Conservation (phyloP, 208 protist species). For the Wallacemonas sp. region DNA sequence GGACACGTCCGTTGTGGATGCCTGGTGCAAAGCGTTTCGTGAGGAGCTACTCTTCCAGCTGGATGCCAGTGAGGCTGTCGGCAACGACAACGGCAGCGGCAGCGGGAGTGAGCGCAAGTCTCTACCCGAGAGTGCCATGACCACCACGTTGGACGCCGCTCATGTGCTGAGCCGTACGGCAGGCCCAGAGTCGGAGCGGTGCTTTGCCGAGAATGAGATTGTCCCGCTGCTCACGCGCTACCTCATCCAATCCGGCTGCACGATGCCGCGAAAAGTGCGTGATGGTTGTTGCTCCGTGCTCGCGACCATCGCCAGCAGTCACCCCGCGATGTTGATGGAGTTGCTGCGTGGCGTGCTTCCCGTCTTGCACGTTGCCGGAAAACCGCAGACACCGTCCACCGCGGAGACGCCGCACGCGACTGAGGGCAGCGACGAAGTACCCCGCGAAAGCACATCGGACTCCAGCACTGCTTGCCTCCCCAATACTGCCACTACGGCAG, state of each 20-base stretch:
- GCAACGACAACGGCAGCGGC: not conserved
- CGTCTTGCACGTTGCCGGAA: not conserved
- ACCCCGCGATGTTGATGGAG: conserved; percentile 27
- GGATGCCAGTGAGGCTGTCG: not conserved
- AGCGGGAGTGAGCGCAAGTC: conserved; percentile 18
- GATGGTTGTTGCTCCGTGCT: conserved; percentile 27
- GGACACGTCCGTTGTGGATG: conserved; percentile 23
- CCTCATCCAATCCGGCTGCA: conserved; percentile 14
- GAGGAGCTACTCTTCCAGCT: conserved; percentile 39
- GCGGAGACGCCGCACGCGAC: not conserved
- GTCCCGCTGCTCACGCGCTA: conserved; percentile 31
- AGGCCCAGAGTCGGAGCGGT: conserved; percentile 10
- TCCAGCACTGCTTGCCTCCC: conserved; percentile 1
- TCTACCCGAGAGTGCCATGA: conserved; percentile 50
- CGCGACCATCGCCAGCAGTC: conserved; percentile 21
- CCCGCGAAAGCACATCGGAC: too few relatives aligned
- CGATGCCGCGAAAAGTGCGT: conserved; percentile 31
- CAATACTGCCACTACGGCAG: not conserved
- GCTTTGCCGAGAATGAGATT: conserved; percentile 24
- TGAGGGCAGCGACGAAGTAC: not conserved
- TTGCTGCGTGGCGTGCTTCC: conserved; percentile 13
- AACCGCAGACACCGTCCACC: not conserved
- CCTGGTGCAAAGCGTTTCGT: conserved; percentile 31
- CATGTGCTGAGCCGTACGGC: conserved; percentile 31
- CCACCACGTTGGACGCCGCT: conserved; percentile 43